Evolutionary conservation across 2,329 filamentous ascomycete species (phyloP).

Genomic region (Hypoxylon sp.): DNA sequence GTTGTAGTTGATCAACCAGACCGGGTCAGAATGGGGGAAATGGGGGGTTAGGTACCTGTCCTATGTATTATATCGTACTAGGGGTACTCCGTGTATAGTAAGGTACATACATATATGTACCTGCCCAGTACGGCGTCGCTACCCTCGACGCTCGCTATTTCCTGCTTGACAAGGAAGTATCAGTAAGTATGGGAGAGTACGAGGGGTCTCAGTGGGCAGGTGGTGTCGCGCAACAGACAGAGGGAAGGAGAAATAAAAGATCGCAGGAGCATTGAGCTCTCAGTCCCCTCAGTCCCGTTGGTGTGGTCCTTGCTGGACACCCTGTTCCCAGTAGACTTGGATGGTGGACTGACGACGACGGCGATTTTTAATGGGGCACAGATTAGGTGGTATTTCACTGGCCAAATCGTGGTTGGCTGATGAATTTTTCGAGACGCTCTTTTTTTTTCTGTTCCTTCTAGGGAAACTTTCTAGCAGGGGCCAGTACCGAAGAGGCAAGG

Average conservation of each 20-base stretch:
- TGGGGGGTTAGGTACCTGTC: slow-evolving; percentile 28
- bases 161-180: slow-evolving; percentile 9
- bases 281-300: slow-evolving; percentile 27
- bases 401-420: slow-evolving; percentile 36
- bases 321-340: slow-evolving; percentile 20
- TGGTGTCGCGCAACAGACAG: slow-evolving; percentile 20
- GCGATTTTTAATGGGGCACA: slow-evolving; percentile 40
- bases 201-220: slow-evolving; percentile 12
- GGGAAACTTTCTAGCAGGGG: slow-evolving; percentile 31
- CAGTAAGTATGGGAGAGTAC: slow-evolving; percentile 1
- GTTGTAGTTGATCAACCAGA: slow-evolving; percentile 46
- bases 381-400: slow-evolving; percentile 42
- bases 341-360: slow-evolving; percentile 35
- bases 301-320: slow-evolving; percentile 39
- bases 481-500: slow-evolving; percentile 37
- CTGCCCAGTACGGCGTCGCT: slow-evolving; percentile 24
- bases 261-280: background rate
- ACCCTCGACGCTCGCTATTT: slow-evolving; percentile 11
- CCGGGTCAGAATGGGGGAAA: slow-evolving; percentile 46
- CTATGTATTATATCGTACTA: slow-evolving; percentile 17
- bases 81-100: slow-evolving; percentile 33
- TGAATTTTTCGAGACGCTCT: slow-evolving; percentile 27
- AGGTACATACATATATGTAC: background rate
- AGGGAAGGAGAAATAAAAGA: slow-evolving; percentile 11
- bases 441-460: slow-evolving; percentile 33